phyloP scores from a whole-genome alignment of 148 eudicot genomes.

The Camellia sinensis region DNA sequence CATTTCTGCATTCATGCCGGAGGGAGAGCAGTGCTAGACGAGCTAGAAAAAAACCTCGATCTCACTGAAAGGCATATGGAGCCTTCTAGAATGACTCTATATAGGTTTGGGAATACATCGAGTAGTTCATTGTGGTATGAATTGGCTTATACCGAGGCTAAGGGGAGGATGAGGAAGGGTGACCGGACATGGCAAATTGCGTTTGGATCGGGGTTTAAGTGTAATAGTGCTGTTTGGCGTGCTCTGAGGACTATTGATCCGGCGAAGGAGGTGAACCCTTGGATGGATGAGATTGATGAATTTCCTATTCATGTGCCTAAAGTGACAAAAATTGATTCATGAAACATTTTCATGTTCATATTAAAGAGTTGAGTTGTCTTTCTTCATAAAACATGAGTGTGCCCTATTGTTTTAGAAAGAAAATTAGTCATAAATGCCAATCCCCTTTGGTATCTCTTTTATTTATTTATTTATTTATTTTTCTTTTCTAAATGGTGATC shows the following conservation, averaged over 20 bases:
- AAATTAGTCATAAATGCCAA: background rate
- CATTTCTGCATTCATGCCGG: constrained; percentile 43
- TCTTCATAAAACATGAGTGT: background rate
- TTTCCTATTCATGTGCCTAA: constrained; percentile 44
- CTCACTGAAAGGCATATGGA: constrained; percentile 41
- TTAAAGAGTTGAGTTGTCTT: background rate
- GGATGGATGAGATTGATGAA: constrained; percentile 42
- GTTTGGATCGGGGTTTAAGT: constrained; percentile 46
- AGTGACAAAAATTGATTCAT: constrained; percentile 8
- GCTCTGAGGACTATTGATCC: constrained; percentile 39
- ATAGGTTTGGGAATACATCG: constrained; percentile 46
- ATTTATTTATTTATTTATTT: background rate
- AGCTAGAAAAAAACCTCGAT: constrained; percentile 35
- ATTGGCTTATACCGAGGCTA: constrained; percentile 41
- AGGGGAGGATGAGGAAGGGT: constrained; percentile 40
- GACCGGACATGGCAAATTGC: constrained; percentile 47
- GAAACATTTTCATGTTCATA: background rate
- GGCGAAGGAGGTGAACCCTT: constrained; percentile 37
- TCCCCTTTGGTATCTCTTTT: too few relatives aligned
- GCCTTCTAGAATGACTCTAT: constrained; percentile 42
- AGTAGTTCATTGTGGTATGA: constrained; percentile 49
- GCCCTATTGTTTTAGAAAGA: background rate
- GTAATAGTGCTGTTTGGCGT: constrained; percentile 42
- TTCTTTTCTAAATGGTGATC: background rate
- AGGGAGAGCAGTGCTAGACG: constrained; percentile 40